Evolutionary conservation across 1,139 yeast species (phyloP), one percentile per base, ranked within the genome.

Genomic region (Schwanniomyces etchellsii): DNA sequence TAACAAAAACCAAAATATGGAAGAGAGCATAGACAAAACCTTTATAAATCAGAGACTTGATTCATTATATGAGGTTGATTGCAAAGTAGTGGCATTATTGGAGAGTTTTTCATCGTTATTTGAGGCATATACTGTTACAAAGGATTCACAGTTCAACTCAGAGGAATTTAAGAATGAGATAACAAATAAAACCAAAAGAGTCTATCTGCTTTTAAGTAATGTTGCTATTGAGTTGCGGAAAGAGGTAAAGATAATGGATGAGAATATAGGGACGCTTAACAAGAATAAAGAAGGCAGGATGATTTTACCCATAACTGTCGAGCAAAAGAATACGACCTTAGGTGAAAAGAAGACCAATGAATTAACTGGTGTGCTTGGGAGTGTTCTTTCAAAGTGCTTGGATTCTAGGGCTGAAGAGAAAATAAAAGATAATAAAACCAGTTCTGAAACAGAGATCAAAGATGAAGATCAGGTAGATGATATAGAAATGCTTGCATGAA

Each of bases 211-310:
- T 2, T 43, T 64, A 13, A 57, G 70, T 40, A 57, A 47, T 33
- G 56, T 57, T 5, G 76, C 79, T 2, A 65, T 73, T 12, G 64
- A 61, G 32, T 49, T 78, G 29, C 56, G 82, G 22, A 66, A 70
- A 34, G 84, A 78, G 40, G 73, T 78, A 26, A 72, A 71, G 45
- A 47, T 69, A 5, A 60, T 77, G 59, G 82, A 77, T 49, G 76
- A 72, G 29, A 73, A 74, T 38, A 68, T 68, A 14, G 79, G 77
- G 1, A 69, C 67, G 4, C 57, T 58, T 35, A 61, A 60, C 34
- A 57, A 56, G 35, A 66, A 68, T 38, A 53, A 58, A 13, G 74
- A 71, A 40, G 63, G 64, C 11, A 56, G 72, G 10, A 74, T 73
- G 64, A 66, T 77, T 16, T 54, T 77, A 21, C 84, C 85, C 3